Conservation (phyloP, 163 green algal species). For the Scenedesmus sp. region DNA sequence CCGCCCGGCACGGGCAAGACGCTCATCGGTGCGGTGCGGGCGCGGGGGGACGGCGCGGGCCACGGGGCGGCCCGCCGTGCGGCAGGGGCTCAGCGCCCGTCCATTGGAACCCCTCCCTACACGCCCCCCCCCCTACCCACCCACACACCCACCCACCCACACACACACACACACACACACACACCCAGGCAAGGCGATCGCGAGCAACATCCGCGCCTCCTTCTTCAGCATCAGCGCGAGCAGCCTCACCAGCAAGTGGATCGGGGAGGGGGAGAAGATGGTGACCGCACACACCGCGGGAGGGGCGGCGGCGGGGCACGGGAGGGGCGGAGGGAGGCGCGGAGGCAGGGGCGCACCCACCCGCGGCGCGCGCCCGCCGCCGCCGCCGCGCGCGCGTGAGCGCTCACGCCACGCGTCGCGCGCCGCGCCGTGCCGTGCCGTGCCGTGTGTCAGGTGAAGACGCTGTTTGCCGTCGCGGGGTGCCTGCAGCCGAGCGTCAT, state of each 20-base stretch:
- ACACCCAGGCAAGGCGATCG: conserved; percentile 93
- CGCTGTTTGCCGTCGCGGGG: conserved; percentile 68
- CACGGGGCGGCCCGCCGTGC: conserved; percentile 14
- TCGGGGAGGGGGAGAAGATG: conserved; percentile 98
- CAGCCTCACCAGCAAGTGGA: conserved; percentile 98
- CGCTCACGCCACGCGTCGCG: too few species aligned
- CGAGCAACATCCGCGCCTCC: conserved; percentile 91
- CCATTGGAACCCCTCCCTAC: too few species aligned
- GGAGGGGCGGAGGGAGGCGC: too few species aligned
- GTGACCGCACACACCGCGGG: too few species aligned
- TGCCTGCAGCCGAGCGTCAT: conserved; percentile 91
- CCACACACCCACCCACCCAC: too few species aligned
- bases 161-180: too few species aligned
- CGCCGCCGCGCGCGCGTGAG: too few species aligned
- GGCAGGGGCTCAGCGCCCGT: background rate
- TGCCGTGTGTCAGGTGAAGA: conserved; percentile 53
- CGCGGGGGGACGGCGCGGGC: too few species aligned
- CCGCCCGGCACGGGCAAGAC: conserved; percentile 96
- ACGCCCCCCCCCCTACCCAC: too few species aligned
- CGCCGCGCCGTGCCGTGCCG: background rate
- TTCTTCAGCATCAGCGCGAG: conserved; percentile 99
- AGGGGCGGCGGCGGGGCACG: background rate
- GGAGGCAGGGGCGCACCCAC: too few species aligned
- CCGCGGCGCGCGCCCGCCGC: too few species aligned
- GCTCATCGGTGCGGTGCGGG: too few species aligned